Percentiles rank a stretch among this genome's conserved stretches.
These are phyloP conservation scores for Mucor indicus DNA, from an alignment of 371 early-diverging fungal species.

Conservation along the genomic window DNA sequence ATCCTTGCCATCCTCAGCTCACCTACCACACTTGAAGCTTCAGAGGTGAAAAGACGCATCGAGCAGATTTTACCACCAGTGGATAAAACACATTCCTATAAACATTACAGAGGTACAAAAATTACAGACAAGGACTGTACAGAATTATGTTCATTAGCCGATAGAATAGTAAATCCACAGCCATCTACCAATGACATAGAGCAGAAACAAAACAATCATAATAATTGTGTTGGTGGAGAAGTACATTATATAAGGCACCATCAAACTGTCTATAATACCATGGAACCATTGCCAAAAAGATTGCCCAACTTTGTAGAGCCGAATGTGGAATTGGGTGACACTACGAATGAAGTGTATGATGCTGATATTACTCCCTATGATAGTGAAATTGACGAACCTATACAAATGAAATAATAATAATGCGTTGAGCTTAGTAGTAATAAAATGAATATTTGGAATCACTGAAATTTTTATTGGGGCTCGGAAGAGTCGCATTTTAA, in stretches of 20 bases:
- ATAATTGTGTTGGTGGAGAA: neutral
- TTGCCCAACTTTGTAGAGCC: conserved; percentile 13
- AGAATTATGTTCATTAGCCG: conserved; percentile 13
- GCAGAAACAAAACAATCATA: neutral
- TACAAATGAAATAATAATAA: too few species aligned
- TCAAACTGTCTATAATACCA: too few species aligned
- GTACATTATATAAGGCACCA: neutral
- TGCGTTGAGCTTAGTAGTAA: too few species aligned
- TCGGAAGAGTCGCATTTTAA: too few species aligned
- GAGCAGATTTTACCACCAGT: conserved; percentile 20
- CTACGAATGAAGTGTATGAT: conserved; percentile 6
- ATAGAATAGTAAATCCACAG: conserved; percentile 1
- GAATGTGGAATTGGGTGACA: neutral
- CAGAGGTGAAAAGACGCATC: conserved; percentile 16
- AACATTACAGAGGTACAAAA: conserved; percentile 9
- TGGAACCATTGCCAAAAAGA: conserved; percentile 1
- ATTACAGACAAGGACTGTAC: conserved; percentile 9
- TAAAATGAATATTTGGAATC: too few species aligned
- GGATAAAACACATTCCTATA: neutral
- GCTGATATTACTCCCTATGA: conserved; percentile 18
- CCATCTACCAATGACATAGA: neutral
- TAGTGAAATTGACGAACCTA: conserved; percentile 15
- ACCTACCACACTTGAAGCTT: conserved; percentile 4
- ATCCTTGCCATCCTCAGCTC: conserved; percentile 9
- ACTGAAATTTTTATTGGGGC: too few species aligned